Evolutionary conservation across 1,284 basidiomycete species (phyloP).

Genomic region (Marasmius sp.): DNA sequence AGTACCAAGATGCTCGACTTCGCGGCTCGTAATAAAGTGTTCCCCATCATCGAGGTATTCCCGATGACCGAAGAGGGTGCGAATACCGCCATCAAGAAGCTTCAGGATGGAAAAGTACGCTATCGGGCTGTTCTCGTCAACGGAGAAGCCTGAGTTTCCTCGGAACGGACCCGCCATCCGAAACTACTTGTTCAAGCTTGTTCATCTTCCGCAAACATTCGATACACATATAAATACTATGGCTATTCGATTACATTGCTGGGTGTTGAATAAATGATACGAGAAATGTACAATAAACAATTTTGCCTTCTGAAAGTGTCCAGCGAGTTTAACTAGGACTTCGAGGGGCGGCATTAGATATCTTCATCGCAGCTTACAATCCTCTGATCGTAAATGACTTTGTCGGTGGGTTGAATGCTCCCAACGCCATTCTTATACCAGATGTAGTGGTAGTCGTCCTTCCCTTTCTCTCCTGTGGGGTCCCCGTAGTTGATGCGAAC

Average conservation of each 20-base stretch:
- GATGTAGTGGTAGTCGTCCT: slow-evolving; percentile 1
- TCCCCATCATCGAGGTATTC: slow-evolving; percentile 27
- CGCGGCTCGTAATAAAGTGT: slow-evolving; percentile 13
- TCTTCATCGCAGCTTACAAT: neutral
- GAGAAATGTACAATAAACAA: too few relatives aligned
- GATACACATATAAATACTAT: too few relatives aligned
- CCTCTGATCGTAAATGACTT: neutral
- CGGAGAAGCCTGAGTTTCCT: too few relatives aligned
- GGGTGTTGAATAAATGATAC: too few relatives aligned
- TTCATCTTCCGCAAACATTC: too few relatives aligned
- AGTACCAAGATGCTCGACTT: slow-evolving; percentile 15
- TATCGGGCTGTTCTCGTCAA: slow-evolving; percentile 26
- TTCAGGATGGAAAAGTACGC: slow-evolving; percentile 25
- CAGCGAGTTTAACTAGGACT: too few relatives aligned
- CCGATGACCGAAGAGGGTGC: slow-evolving; percentile 27
- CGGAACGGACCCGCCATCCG: too few relatives aligned
- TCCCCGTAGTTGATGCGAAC: neutral
- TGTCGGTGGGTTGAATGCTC: neutral
- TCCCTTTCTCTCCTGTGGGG: neutral
- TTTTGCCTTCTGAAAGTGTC: too few relatives aligned
- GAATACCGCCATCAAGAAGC: slow-evolving; percentile 24
- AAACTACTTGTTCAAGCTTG: too few relatives aligned
- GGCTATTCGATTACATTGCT: too few relatives aligned
- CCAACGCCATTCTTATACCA: slow-evolving; percentile 1
- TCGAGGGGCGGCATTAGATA: neutral